Evolutionary conservation across 2,329 filamentous ascomycete species (phyloP).

Genomic region (Pseudogymnoascus sp.): DNA sequence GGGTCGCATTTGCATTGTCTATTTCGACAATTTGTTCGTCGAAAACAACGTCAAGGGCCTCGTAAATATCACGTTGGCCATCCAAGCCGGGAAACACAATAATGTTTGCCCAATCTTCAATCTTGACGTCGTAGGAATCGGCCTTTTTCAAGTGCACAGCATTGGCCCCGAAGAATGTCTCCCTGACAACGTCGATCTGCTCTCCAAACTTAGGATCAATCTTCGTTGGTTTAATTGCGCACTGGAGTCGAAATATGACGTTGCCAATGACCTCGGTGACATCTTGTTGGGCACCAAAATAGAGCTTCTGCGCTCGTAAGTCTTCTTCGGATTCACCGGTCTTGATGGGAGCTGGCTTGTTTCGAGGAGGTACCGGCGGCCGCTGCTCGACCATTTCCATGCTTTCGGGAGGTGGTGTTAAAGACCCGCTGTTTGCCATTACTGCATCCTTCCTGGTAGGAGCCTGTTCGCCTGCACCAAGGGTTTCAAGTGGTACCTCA

Average conservation of each 20-base stretch:
- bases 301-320: constrained; percentile 28
- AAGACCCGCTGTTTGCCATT: constrained; percentile 32
- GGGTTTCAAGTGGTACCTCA: background rate
- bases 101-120: constrained; percentile 44
- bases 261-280: constrained; percentile 94
- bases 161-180: constrained; percentile 58
- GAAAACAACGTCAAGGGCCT: constrained; percentile 78
- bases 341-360: constrained; percentile 27
- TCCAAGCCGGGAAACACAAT: constrained; percentile 50
- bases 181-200: constrained; percentile 73
- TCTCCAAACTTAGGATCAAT: constrained; percentile 59
- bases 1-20: constrained; percentile 49
- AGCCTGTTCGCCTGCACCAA: background rate
- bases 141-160: constrained; percentile 53
- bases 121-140: constrained; percentile 34
- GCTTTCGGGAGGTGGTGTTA: constrained; percentile 13
- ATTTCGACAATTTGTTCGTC: constrained; percentile 69
- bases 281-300: constrained; percentile 64
- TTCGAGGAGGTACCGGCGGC: constrained; percentile 29
- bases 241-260: constrained; percentile 83
- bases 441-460: constrained; percentile 21
- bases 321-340: constrained; percentile 23
- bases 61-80: constrained; percentile 60
- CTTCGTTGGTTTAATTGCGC: constrained; percentile 69
- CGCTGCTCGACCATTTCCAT: constrained; percentile 24